Evolutionary conservation across 805 yeast genomes (phyloP).

Genomic region (Candida maltosa): DNA sequence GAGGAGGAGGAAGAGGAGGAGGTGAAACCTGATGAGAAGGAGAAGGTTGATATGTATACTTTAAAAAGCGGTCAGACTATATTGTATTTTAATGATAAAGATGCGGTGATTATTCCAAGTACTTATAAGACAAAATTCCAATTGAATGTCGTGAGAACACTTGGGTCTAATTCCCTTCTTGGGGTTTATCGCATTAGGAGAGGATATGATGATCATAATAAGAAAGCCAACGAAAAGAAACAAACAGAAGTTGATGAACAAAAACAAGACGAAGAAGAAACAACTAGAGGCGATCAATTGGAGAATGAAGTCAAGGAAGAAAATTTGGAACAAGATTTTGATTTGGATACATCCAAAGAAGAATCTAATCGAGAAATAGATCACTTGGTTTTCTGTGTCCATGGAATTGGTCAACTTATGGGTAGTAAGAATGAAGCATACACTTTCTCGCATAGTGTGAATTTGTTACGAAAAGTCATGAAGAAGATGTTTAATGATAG

Average conservation of each 20-base stretch:
- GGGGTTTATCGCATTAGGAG: conserved; percentile 52
- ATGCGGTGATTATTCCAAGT: conserved; percentile 46
- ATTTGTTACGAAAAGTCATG: conserved; percentile 56
- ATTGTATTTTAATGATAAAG: conserved; percentile 35
- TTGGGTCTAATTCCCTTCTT: conserved; percentile 33
- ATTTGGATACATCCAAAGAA: conserved; percentile 17
- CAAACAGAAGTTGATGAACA: not conserved
- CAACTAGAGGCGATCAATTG: conserved; percentile 13
- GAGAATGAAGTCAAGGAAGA: conserved; percentile 22
- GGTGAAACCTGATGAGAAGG: not conserved
- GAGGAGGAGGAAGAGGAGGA: conserved; percentile 10
- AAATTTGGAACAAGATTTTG: conserved; percentile 49
- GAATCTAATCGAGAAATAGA: conserved; percentile 38
- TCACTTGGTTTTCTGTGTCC: conserved; percentile 77
- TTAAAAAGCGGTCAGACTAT: conserved; percentile 32
- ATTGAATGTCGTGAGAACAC: conserved; percentile 30
- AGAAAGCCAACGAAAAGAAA: conserved; percentile 12
- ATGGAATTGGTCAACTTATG: conserved; percentile 89
- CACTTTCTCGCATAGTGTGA: conserved; percentile 82
- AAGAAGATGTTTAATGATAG: conserved; percentile 45
- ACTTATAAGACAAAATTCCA: conserved; percentile 37
- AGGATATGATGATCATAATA: conserved; percentile 40
- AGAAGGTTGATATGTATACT: conserved; percentile 22
- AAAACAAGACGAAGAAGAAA: conserved; percentile 8
- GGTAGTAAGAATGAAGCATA: conserved; percentile 76